These are phyloP conservation scores for Pachyrhizus erosus DNA, from an alignment of 306 rosid genomes.

Conservation along the genomic window DNA sequence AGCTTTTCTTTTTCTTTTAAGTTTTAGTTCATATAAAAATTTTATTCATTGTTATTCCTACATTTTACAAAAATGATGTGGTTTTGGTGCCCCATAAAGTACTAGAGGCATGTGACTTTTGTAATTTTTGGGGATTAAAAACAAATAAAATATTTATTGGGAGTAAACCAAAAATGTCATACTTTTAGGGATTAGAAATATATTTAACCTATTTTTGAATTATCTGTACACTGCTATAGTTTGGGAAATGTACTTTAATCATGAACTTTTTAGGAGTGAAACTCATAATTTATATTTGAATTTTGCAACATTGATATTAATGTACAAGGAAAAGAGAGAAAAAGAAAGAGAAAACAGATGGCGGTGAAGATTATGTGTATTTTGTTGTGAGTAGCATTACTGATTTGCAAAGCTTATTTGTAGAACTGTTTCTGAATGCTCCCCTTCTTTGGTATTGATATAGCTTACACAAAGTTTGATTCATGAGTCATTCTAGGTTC, in stretches of 20 bases:
- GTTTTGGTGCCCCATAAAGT: neutral
- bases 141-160: neutral
- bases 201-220: neutral
- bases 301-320: neutral
- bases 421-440: neutral
- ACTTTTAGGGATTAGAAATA: neutral
- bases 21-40: neutral
- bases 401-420: slow-evolving; percentile 7
- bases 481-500: slow-evolving; percentile 12
- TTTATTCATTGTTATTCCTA: neutral
- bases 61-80: neutral
- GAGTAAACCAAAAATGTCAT: neutral
- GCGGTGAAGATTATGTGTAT: neutral
- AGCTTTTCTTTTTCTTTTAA: neutral
- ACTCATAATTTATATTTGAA: neutral
- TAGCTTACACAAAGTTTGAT: neutral
- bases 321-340: neutral
- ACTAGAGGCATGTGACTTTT: neutral
- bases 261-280: neutral
- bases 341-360: neutral
- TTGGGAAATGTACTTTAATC: neutral
- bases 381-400: neutral
- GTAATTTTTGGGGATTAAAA: neutral
- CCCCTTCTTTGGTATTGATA: neutral
- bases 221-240: neutral